A percentile compares a stretch with the other conserved stretches of the same genome.
These are phyloP conservation scores for Nannizzia gypsea DNA, from an alignment of 2,329 filamentous ascomycete genomes.

Conservation along the genomic window DNA sequence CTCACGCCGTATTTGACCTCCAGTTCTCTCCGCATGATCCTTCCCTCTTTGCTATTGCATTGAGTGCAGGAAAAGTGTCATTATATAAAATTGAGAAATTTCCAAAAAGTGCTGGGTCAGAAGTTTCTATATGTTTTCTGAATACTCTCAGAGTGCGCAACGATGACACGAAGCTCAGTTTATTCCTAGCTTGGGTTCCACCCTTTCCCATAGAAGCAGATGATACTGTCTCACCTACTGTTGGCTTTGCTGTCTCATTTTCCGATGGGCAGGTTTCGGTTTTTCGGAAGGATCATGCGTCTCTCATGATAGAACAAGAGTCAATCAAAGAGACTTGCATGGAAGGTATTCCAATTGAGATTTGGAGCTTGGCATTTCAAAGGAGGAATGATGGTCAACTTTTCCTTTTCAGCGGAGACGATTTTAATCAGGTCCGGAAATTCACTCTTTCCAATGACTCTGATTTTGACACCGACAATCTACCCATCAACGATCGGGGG, in stretches of 20 bases:
- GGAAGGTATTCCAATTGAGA: conserved; percentile 35
- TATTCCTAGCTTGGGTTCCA: conserved; percentile 66
- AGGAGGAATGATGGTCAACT: conserved; percentile 3
- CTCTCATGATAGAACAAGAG: conserved; percentile 21
- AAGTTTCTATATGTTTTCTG: conserved; percentile 24
- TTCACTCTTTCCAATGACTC: conserved; percentile 15
- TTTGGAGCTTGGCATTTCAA: conserved; percentile 28
- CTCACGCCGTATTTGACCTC: conserved; percentile 70
- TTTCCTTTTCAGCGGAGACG: conserved; percentile 30
- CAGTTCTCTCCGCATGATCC: conserved; percentile 56
- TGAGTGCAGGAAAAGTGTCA: conserved; percentile 50
- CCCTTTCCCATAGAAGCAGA: background rate
- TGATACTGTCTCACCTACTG: conserved; percentile 20
- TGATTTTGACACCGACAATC: conserved; percentile 12
- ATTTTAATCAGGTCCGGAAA: conserved; percentile 28
- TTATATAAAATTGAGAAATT: conserved; percentile 26
- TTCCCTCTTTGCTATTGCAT: conserved; percentile 58
- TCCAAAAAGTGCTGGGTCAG: conserved; percentile 5
- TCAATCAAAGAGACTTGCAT: conserved; percentile 63
- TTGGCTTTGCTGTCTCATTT: conserved; percentile 57
- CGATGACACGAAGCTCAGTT: conserved; percentile 48
- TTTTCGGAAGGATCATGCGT: conserved; percentile 29
- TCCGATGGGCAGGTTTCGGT: conserved; percentile 55
- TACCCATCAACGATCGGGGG: conserved; percentile 33
- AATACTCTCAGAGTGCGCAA: conserved; percentile 41